phyloP scores from a whole-genome alignment of 2,329 filamentous ascomycete genomes.

The Cercospora sesami region DNA sequence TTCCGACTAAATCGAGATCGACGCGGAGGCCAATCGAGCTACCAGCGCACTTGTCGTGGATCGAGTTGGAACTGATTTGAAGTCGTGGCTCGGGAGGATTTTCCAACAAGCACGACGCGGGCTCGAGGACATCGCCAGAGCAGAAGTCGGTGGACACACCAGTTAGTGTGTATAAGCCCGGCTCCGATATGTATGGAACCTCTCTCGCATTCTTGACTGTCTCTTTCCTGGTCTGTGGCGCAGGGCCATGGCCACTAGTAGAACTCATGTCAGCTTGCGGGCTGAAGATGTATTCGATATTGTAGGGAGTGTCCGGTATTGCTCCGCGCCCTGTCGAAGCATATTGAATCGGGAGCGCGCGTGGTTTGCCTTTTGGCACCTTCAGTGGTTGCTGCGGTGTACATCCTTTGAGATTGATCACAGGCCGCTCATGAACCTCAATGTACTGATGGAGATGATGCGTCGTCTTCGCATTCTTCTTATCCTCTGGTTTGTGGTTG shows the following conservation, averaged over 20 bases:
- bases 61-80: constrained; percentile 71
- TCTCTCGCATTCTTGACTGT: constrained; percentile 63
- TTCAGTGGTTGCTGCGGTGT: constrained; percentile 78
- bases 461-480: constrained; percentile 48
- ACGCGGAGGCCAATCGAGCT: constrained; percentile 89
- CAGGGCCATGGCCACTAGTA: constrained; percentile 67
- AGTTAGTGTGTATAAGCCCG: constrained; percentile 83
- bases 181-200: constrained; percentile 67
- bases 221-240: constrained; percentile 59
- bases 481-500: constrained; percentile 64
- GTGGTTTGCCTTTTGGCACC: constrained; percentile 71
- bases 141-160: constrained; percentile 79
- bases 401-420: constrained; percentile 69
- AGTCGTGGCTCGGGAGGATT: constrained; percentile 88
- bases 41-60: constrained; percentile 92
- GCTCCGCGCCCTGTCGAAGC: constrained; percentile 60
- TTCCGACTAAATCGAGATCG: constrained; percentile 85
- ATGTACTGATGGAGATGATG: constrained; percentile 71
- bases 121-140: constrained; percentile 84
- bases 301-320: constrained; percentile 65
- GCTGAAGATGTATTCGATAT: constrained; percentile 78
- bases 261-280: constrained; percentile 68
- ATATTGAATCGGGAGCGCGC: constrained; percentile 70
- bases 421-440: constrained; percentile 81
- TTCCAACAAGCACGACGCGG: constrained; percentile 85